Percentiles rank a stretch among this genome's conserved stretches.
Conservation (phyloP, 768 basidiomycete species). For the Termitomyces sp. region DNA sequence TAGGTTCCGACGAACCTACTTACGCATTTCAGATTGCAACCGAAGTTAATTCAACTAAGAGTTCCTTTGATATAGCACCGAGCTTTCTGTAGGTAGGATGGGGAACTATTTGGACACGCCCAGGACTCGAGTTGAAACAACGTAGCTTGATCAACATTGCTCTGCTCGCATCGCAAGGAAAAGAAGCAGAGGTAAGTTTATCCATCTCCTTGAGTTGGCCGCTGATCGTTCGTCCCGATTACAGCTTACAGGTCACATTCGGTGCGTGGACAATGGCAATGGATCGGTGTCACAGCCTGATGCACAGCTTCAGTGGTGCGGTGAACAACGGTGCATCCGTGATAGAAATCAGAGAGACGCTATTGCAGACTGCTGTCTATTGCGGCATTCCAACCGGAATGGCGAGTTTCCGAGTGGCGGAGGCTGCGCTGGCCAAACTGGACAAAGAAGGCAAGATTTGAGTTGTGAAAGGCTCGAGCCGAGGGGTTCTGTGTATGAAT, state of each 20-base stretch:
- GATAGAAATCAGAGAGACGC: constrained; percentile 39
- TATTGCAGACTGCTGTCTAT: constrained; percentile 39
- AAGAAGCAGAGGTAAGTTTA: constrained; percentile 34
- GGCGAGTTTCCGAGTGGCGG: constrained; percentile 36
- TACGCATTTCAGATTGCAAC: constrained; percentile 27
- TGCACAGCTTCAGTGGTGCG: constrained; percentile 28
- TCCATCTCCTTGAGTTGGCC: too few relatives aligned
- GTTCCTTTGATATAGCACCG: not conserved
- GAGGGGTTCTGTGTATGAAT: not conserved
- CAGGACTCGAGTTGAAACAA: constrained; percentile 42
- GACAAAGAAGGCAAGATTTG: constrained; percentile 29
- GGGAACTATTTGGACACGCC: constrained; percentile 46
- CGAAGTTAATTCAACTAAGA: constrained; percentile 22
- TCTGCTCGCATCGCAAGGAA: constrained; percentile 38
- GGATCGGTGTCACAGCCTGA: not conserved
- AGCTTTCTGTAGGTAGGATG: constrained; percentile 31
- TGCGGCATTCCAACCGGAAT: constrained; percentile 41
- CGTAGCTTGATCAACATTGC: constrained; percentile 43
- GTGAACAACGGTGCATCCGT: constrained; percentile 40
- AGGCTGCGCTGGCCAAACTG: constrained; percentile 33
- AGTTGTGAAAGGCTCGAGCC: not conserved
- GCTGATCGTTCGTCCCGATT: not conserved
- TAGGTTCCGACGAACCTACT: not conserved
- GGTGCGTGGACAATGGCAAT: constrained; percentile 15
- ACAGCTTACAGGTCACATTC: constrained; percentile 35